These are phyloP conservation scores for Thuja plicata DNA, from an alignment of 83 land plant species.

Conservation along the genomic window DNA sequence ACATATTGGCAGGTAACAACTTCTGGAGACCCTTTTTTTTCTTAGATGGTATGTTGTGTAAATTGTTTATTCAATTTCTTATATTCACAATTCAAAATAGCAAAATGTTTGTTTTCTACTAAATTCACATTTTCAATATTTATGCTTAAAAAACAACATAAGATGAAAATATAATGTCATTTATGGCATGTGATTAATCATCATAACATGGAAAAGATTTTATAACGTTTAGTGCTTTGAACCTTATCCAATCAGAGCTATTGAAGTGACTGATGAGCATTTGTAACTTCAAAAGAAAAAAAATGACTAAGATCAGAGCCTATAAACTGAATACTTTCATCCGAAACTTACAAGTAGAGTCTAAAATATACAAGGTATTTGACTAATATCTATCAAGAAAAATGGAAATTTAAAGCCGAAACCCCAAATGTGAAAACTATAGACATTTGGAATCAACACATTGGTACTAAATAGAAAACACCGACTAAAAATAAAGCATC, in stretches of 20 bases:
- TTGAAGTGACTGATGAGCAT: background rate
- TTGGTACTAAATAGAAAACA: background rate
- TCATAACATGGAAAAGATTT: background rate
- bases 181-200: background rate
- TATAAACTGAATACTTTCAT: background rate
- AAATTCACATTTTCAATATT: background rate
- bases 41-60: background rate
- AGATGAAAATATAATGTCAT: background rate
- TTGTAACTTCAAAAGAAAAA: background rate
- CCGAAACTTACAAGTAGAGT: background rate
- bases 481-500: background rate
- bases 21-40: background rate
- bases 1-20: conserved; percentile 61
- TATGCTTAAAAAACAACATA: background rate
- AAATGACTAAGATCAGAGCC: background rate
- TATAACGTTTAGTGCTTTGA: background rate
- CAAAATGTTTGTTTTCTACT: background rate
- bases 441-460: background rate
- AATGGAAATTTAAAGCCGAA: background rate
- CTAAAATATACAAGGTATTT: background rate
- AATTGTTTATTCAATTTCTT: background rate
- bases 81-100: background rate
- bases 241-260: background rate
- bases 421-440: background rate
- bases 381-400: background rate